Evolutionary conservation across 2,329 filamentous ascomycete species (phyloP).

Genomic region (Penicillium sclerotigenum): DNA sequence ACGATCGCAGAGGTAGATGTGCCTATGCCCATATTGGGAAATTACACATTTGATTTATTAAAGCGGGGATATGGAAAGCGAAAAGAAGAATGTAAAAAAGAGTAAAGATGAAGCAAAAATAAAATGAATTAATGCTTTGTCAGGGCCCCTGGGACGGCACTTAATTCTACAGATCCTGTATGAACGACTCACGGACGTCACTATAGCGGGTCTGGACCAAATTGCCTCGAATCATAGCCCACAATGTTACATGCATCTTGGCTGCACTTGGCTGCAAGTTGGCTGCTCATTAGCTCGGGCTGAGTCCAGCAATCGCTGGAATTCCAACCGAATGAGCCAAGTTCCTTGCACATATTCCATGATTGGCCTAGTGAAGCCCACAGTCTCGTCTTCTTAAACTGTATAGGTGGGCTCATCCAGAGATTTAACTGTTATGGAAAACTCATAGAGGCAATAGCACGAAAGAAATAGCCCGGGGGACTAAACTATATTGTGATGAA

Average conservation of each 20-base stretch:
- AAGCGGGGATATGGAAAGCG: not conserved
- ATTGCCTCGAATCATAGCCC: not conserved
- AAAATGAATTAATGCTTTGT: not conserved
- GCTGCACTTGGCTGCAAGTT: not conserved
- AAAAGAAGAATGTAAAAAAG: not conserved
- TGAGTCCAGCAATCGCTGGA: not conserved
- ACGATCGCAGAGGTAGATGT: not conserved
- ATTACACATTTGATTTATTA: not conserved
- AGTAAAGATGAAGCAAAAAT: not conserved
- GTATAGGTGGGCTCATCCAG: too few relatives aligned
- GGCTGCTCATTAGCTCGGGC: not conserved
- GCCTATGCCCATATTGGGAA: not conserved
- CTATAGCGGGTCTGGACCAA: slow-evolving; percentile 3
- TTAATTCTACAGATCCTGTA: not conserved
- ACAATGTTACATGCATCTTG: not conserved
- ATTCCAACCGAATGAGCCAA: not conserved
- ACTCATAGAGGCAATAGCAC: not conserved
- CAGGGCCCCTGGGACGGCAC: not conserved
- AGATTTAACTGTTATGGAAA: not conserved
- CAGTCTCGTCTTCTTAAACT: not conserved
- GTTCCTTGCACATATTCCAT: not conserved
- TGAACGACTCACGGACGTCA: slow-evolving; percentile 3
- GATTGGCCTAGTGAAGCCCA: not conserved
- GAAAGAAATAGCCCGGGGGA: too few relatives aligned
- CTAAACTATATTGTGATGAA: too few relatives aligned